Evolutionary conservation across 805 yeast genomes (phyloP), one percentile per base, ranked within the genome.

Genomic region (Barnettozyma botsteinii): DNA sequence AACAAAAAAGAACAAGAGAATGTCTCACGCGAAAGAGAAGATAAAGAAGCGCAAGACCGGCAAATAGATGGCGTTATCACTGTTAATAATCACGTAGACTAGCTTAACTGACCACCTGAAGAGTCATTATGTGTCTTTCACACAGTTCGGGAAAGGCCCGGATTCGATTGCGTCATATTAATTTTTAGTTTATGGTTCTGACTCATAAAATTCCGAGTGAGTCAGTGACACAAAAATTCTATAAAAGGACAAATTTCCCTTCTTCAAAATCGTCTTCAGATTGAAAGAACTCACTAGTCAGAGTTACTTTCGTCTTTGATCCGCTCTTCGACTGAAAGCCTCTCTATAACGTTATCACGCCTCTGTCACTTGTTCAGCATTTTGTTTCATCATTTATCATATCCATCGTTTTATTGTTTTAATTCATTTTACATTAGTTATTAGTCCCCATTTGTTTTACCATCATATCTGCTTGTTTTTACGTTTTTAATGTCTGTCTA

Each of bases 1-100:
- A 41, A 50, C 13, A 10, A 35, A 31, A 25, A 3, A 73, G 56
- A 84, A 86, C 24, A 81, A 80, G 56, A 64, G 91, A 48, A 64
- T 82, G 53, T 69, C 70, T 35, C 66, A 67, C 10, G 88, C 88
- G 0, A 38, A 47, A 25, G 46, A 41, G 1, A 47, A 42, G 41
- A 49, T 52, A 38, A 37, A 30, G 22, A 39, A 31, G 26, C 36
- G 28, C 7, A 34, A 33, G 33, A 35, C 33, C 21, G 18, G 10
- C 20, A 21, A 33, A n/a, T n/a, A n/a, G n/a, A n/a, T n/a, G n/a
- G n/a, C n/a, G n/a, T n/a, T n/a, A n/a, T n/a, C n/a, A n/a, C n/a
- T n/a, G n/a, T n/a, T n/a, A n/a, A n/a, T n/a, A n/a, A n/a, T n/a
- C n/a, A n/a, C n/a, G n/a, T n/a, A n/a, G n/a, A n/a, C n/a, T n/a